Base-by-base conservation (phyloP, 768 basidiomycete genomes). In the Boletus coccyginus region DNA sequence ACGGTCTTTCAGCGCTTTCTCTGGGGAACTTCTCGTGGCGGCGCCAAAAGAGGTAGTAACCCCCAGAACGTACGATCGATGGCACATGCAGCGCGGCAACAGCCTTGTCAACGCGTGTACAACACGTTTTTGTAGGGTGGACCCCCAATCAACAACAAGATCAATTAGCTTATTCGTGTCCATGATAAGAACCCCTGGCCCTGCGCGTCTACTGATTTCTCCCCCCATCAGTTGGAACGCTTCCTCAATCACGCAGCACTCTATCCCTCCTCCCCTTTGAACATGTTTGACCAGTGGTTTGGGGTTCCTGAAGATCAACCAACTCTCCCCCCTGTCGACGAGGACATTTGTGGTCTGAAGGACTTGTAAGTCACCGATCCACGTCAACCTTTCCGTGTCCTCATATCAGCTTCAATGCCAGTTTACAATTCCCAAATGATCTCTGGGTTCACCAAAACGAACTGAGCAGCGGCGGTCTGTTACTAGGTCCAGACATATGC, bases 41-140 rank as follows among this genome's bases (percentile, higher is more conserved):
- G 56, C 60, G 52, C 45, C 60, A 61, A 61, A 69, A 67, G 56
- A 53, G 60, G 19, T 39, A 10, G 48, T 32, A 35, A 60, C 53
- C 48, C 48, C 55, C 60, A 50, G 65, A 69, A 59, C 63, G 60
- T 21, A 59, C 46, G 21, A 21, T 70, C 55, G 52, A 64, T 52
- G 1, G 45, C 33, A 55, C 46, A 50, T 52, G 61, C 61, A 66
- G 58, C 62, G 43, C 56, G 53, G 67, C 52, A 70, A 70, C 70
- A 70, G 69, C 71, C 71, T 65, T 59, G 56, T 41, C 60, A 58
- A 53, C 70, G 67, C 70, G 66, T 71, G 70, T 60, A 54, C 46
- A 64, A 72, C 70, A 71, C 70, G 70, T 73, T 70, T 69, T 69
- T 63, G 13, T 70, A 67, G 66, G 66, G 67, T 69, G 70, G 69